phyloP scores from a whole-genome alignment of 2,329 filamentous ascomycete genomes.

The Sclerotinia minor region DNA sequence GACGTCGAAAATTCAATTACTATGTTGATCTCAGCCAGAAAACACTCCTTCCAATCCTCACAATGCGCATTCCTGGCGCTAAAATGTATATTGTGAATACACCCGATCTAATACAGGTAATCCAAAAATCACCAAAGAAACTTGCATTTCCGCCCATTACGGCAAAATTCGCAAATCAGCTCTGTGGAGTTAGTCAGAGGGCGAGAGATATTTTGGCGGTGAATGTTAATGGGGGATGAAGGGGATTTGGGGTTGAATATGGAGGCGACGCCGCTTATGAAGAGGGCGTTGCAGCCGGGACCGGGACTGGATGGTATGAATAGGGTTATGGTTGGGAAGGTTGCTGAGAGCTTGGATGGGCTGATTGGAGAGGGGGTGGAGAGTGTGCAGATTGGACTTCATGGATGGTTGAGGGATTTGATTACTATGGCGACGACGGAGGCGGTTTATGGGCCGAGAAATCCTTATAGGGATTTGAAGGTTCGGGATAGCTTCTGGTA shows the following conservation, averaged over 20 bases:
- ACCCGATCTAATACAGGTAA: conserved; percentile 42
- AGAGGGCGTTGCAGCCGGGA: background rate
- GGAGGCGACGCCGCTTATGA: background rate
- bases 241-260: conserved; percentile 22
- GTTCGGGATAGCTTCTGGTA: conserved; percentile 23
- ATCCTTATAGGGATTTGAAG: conserved; percentile 13
- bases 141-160: conserved; percentile 45
- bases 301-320: conserved; percentile 17
- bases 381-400: background rate
- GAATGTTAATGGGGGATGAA: conserved; percentile 45
- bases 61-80: conserved; percentile 45
- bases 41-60: conserved; percentile 43
- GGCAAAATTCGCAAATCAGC: conserved; percentile 28
- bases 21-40: conserved; percentile 28
- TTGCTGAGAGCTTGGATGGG: conserved; percentile 7
- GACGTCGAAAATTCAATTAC: conserved; percentile 24
- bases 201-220: conserved; percentile 39
- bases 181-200: conserved; percentile 34
- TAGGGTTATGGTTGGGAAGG: conserved; percentile 8
- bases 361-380: background rate
- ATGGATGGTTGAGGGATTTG: background rate
- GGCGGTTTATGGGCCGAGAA: conserved; percentile 23
- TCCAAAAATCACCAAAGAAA: conserved; percentile 45
- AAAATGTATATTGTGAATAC: conserved; percentile 47
- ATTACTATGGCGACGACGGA: conserved; percentile 15